Evolutionary conservation across 306 rosid genomes (phyloP).

Genomic region (Sicyos baderoa): DNA sequence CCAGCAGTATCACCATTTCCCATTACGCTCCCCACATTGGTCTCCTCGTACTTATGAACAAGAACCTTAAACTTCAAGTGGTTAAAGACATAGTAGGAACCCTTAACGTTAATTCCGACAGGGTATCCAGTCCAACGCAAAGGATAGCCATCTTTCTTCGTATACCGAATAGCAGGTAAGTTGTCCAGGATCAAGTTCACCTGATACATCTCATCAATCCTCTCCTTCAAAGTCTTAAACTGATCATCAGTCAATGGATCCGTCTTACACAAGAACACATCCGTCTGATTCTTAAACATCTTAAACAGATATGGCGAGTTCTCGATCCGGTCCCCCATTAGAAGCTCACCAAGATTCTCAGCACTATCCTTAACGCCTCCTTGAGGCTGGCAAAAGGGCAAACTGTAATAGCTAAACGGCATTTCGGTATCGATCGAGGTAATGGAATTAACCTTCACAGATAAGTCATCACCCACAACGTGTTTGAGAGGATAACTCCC

Average conservation of each 20-base stretch:
- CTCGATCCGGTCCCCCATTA: conserved; percentile 96
- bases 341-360: conserved; percentile 97
- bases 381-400: conserved; percentile 67
- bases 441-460: conserved; percentile 78
- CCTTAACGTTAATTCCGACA: conserved; percentile 79
- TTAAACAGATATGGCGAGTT: conserved; percentile 72
- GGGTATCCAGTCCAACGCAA: conserved; percentile 89
- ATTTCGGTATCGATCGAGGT: conserved; percentile 90
- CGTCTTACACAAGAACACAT: conserved; percentile 55
- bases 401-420: conserved; percentile 84
- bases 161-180: conserved; percentile 80
- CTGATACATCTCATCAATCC: conserved; percentile 96
- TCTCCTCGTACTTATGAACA: conserved; percentile 82
- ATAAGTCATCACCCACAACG: conserved; percentile 40
- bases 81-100: conserved; percentile 69
- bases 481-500: conserved; percentile 85
- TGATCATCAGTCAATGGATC: conserved; percentile 50
- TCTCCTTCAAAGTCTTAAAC: conserved; percentile 64
- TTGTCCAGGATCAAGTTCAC: conserved; percentile 60
- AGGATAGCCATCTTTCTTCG: conserved; percentile 64
- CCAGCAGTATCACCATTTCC: conserved; percentile 88
- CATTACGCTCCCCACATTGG: conserved; percentile 80
- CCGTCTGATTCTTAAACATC: conserved; percentile 60
- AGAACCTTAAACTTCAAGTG: conserved; percentile 84
- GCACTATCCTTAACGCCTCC: conserved; percentile 86